phyloP scores from a whole-genome alignment of 352 stramenopile species.

The Phytopythium ostracodes region DNA sequence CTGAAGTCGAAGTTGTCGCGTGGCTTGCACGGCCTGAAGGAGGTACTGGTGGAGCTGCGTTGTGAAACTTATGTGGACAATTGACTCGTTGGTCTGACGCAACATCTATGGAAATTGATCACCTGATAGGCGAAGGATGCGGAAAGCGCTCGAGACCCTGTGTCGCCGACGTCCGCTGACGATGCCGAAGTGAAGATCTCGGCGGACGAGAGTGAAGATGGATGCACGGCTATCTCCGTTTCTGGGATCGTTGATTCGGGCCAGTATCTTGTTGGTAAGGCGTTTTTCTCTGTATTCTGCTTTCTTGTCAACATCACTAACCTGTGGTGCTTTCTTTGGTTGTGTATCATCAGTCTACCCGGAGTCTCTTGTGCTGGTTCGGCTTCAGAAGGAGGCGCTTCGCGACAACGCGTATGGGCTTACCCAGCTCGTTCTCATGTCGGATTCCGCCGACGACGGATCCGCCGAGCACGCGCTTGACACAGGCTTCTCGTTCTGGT shows the following conservation, averaged over 20 bases:
- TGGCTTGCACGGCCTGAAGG: constrained; percentile 76
- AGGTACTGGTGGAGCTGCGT: constrained; percentile 24
- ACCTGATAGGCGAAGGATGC: constrained; percentile 45
- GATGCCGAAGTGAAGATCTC: constrained; percentile 10
- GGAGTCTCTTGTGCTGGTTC: constrained; percentile 69
- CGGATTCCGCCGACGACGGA: constrained; percentile 17
- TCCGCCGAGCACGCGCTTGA: constrained; percentile 9
- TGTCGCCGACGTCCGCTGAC: constrained; percentile 18
- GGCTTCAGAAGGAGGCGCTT: constrained; percentile 71
- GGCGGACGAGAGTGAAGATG: constrained; percentile 8
- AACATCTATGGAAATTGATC: neutral
- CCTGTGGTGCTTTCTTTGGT: neutral
- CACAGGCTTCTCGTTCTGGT: constrained; percentile 67
- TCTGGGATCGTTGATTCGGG: constrained; percentile 47
- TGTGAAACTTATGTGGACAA: neutral
- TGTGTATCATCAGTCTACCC: constrained; percentile 53
- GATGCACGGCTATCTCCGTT: neutral
- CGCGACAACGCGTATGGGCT: constrained; percentile 71
- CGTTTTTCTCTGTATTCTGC: neutral
- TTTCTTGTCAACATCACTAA: neutral
- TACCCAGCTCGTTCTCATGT: constrained; percentile 73
- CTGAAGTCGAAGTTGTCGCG: constrained; percentile 75
- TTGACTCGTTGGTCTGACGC: neutral
- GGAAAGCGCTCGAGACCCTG: constrained; percentile 29
- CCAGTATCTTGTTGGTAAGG: constrained; percentile 70